These are phyloP conservation scores for Pseudozyma sp. DNA, from an alignment of 1,284 basidiomycete genomes.

Conservation along the genomic window DNA sequence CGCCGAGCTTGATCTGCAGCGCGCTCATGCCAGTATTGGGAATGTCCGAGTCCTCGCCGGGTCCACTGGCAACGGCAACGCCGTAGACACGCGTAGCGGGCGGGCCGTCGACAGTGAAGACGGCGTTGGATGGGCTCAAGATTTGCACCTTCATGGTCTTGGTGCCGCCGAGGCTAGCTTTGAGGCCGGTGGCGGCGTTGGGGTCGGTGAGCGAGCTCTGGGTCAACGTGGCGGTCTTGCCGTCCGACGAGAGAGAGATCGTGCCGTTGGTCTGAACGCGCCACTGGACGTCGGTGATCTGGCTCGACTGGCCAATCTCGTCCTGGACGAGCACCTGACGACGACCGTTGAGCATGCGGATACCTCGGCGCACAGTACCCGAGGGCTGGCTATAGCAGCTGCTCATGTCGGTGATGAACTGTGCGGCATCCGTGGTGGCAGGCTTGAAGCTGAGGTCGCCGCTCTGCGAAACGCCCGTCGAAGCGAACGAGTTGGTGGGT, in stretches of 20 bases:
- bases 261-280: conserved; percentile 94
- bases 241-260: conserved; percentile 63
- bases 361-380: conserved; percentile 82
- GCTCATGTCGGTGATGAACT: conserved; percentile 82
- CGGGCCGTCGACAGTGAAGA: conserved; percentile 34
- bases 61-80: conserved; percentile 75
- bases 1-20: conserved; percentile 77
- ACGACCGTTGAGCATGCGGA: conserved; percentile 86
- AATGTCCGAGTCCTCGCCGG: conserved; percentile 74
- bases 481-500: conserved; percentile 75
- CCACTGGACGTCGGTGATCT: conserved; percentile 77
- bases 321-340: conserved; percentile 81
- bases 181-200: conserved; percentile 72
- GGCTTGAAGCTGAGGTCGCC: conserved; percentile 76
- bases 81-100: conserved; percentile 71
- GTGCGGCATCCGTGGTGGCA: conserved; percentile 80
- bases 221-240: conserved; percentile 75
- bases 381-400: conserved; percentile 78
- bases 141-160: conserved; percentile 72
- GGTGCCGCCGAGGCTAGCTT: conserved; percentile 47
- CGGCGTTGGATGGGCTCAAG: conserved; percentile 75
- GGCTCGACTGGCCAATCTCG: conserved; percentile 64
- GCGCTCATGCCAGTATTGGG: conserved; percentile 83
- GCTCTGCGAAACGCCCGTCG: conserved; percentile 79
- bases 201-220: conserved; percentile 74